Evolutionary conservation across 78 protist genomes (phyloP), one percentile per base, ranked within the genome.

Genomic region (Tieghemostelium lacteum): DNA sequence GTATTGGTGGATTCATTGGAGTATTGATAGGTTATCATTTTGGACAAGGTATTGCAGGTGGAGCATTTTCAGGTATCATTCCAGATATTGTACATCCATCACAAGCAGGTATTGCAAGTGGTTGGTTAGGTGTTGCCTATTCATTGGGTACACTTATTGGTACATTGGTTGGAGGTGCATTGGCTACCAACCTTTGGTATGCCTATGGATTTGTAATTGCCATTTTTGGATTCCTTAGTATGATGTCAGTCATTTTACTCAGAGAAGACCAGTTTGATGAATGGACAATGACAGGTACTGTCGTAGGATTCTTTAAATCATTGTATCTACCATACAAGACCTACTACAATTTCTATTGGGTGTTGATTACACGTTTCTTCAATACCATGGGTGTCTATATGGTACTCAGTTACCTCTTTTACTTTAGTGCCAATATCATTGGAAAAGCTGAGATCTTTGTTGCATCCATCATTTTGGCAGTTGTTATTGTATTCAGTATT

Each of bases 41-140:
- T 28, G 91, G 91, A 12, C 78, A 83, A 58, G 91, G 91, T 58
- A 69, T 83, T 39, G 91, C 91, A 24, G 91, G 75, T 26, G 91
- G 91, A 28, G 91, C 91, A 39, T 83, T 83, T n/a, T 67, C 91
- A 40, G 91, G 91, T 45, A 83, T 83, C 33, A 83, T 83, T 31
- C 91, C 91, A 55, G 91, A 83, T 69, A 61, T 83, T 22, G 91
- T 83, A 0, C 91, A 52, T 33, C 73, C 54, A 1, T 14, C 40
- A 3, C 64, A 83, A 58, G 60, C 70, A 1, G 91, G 91, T 45
- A 70, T 83, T 40, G 91, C 91, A 12, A 31, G 57, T 58, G 91
- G 91, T 58, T 83, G 91, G 91, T 58, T 83, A 31, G 91, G 91
- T 70, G 91, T 83, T 28, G 63, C 70, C 0, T 83, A 61, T 73